phyloP scores from a whole-genome alignment of 257 asterid genomes.

The Henckelia pumila region DNA sequence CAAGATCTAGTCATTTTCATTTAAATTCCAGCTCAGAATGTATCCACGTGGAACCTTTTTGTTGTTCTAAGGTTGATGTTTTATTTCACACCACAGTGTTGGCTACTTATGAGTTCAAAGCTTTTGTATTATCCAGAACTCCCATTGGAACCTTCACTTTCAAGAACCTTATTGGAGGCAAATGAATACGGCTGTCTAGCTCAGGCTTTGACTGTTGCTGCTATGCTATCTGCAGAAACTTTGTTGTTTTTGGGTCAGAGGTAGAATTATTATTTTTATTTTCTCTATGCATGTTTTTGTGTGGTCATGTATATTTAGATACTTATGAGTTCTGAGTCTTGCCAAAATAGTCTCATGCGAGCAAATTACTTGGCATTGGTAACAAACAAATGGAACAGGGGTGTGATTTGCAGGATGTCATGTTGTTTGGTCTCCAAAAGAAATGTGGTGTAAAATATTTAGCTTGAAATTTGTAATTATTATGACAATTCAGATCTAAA shows the following conservation, averaged over 20 bases:
- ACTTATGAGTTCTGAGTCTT: neutral
- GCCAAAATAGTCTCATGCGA: neutral
- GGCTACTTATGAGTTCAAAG: slow-evolving; percentile 22
- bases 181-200: slow-evolving; percentile 76
- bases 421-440: neutral
- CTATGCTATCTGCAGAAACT: slow-evolving; percentile 96
- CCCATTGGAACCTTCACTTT: slow-evolving; percentile 94
- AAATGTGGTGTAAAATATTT: neutral
- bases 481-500: neutral
- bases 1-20: slow-evolving; percentile 17
- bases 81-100: neutral
- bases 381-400: neutral
- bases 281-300: slow-evolving; percentile 6
- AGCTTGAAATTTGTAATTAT: neutral
- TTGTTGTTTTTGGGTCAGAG: slow-evolving; percentile 67
- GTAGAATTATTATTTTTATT: slow-evolving; percentile 38
- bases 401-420: neutral
- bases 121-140: slow-evolving; percentile 63
- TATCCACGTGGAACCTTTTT: neutral
- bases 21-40: slow-evolving; percentile 8
- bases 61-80: neutral
- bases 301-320: slow-evolving; percentile 2
- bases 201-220: slow-evolving; percentile 85
- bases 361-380: neutral
- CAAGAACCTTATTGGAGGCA: slow-evolving; percentile 94